Base-by-base conservation (phyloP, 768 basidiomycete species). In the Termitomyces sp. region DNA sequence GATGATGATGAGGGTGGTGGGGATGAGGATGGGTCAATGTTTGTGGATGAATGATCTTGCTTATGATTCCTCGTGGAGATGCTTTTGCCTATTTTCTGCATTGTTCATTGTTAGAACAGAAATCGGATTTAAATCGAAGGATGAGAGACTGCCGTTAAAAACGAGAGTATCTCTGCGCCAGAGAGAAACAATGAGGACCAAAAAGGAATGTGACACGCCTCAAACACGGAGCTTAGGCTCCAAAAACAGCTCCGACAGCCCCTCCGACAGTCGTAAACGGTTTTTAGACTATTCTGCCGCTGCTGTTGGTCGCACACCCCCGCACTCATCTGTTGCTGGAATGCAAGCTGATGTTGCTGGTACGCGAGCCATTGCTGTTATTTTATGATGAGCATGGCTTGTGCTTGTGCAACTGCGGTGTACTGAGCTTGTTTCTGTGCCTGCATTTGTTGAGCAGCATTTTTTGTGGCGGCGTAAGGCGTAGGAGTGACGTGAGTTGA, bases 1-100 rank as follows among this genome's bases (percentile, higher is more conserved):
- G 76, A 79, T 46, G 80, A 78, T 4, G 77, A 77, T 15, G 79
- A 75, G 3, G 76, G 75, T 13, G 79, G 74, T 5, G 75, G 68
- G 29, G 77, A 71, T 3, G 73, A 63, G n/a, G 75, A 77, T 44
- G 76, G 70, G 42, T 78, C 78, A 28, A 72, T 81, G 75, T 82
- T 82, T 64, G 77, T 79, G 28, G 73, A 74, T 45, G 56, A 56
- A 34, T 57, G 26, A 42, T 56, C 5, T 45, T 47, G 51, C 37
- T 47, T 29, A 41, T 28, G 37, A 52, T 39, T 28, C 51, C 37
- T 18, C 26, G 28, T 13, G n/a, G 15, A 33, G 24, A 45, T 24
- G 13, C 5, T 28, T 22, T 48, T 37, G 36, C 16, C 31, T 29
- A 42, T 29, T 8, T 39, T 41, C 39, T 41, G n/a, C n/a, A 4